Percentiles rank a stretch among this genome's conserved stretches.
Evolutionary conservation across 441 rosid genomes (phyloP).

Genomic region (Macaranga tanarius): DNA sequence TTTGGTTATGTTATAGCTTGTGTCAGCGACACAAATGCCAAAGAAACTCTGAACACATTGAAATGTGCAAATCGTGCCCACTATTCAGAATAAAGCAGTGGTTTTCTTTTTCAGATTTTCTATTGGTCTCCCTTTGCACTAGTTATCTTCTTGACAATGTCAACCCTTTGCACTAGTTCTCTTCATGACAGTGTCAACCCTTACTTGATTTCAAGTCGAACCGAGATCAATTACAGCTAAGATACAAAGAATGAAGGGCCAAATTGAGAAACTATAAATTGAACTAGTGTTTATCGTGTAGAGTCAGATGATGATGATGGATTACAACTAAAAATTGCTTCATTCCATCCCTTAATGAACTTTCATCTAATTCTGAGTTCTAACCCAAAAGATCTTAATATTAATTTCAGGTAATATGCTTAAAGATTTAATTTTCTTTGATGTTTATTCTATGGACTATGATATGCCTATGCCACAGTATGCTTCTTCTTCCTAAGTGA

Average conservation of each 20-base stretch:
- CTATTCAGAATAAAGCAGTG: slow-evolving; percentile 90
- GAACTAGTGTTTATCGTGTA: slow-evolving; percentile 58
- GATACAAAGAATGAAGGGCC: slow-evolving; percentile 86
- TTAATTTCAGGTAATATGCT: slow-evolving; percentile 53
- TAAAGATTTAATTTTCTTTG: not conserved
- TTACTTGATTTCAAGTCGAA: slow-evolving; percentile 53
- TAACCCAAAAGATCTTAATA: no score
- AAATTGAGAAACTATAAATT: slow-evolving; percentile 90
- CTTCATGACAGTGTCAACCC: slow-evolving; percentile 7
- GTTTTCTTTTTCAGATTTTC: slow-evolving; percentile 35
- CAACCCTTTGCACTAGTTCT: slow-evolving; percentile 8
- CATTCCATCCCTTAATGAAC: slow-evolving; percentile 55
- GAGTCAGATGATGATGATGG: slow-evolving; percentile 74
- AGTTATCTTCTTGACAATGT: slow-evolving; percentile 10
- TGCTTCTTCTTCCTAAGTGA: not conserved
- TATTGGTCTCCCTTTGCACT: not conserved
- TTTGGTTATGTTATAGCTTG: slow-evolving; percentile 53
- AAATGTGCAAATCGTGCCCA: slow-evolving; percentile 98
- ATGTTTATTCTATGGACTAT: not conserved
- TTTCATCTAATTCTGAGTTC: slow-evolving; percentile 51
- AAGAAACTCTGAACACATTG: slow-evolving; percentile 91
- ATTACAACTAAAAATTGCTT: slow-evolving; percentile 44
- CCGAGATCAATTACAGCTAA: slow-evolving; percentile 81
- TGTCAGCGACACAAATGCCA: slow-evolving; percentile 96
- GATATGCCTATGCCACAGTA: not conserved